A percentile compares a stretch with the other conserved stretches of the same genome.
phyloP scores from a whole-genome alignment of 768 basidiomycete species.

The Astraeus odoratus region DNA sequence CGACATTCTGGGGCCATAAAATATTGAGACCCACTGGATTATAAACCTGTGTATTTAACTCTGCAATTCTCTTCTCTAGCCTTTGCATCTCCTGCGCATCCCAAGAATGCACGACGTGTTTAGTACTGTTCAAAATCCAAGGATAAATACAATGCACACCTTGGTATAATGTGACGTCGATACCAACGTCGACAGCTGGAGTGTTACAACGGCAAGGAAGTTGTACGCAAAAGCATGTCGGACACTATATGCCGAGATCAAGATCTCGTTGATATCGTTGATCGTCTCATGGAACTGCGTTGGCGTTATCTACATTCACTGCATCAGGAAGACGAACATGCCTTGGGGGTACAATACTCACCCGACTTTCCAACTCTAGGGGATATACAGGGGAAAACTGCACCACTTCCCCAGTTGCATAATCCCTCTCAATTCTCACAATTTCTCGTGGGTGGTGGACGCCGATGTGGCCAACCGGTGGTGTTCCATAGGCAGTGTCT shows the following conservation, averaged over 20 bases:
- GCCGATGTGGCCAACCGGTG: slow-evolving; percentile 80
- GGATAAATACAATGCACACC: slow-evolving; percentile 33
- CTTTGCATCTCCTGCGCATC: slow-evolving; percentile 68
- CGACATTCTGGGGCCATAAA: slow-evolving; percentile 76
- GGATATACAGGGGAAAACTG: slow-evolving; percentile 90
- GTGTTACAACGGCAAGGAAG: slow-evolving; percentile 63
- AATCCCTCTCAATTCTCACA: slow-evolving; percentile 88
- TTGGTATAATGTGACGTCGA: slow-evolving; percentile 73
- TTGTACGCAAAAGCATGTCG: slow-evolving; percentile 72
- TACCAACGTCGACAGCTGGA: slow-evolving; percentile 74
- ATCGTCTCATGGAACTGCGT: slow-evolving; percentile 87
- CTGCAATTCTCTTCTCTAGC: slow-evolving; percentile 54
- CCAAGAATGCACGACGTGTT: no score
- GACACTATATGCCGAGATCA: slow-evolving; percentile 83
- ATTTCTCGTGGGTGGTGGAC: slow-evolving; percentile 89
- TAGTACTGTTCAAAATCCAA: no score
- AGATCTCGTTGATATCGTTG: slow-evolving; percentile 81
- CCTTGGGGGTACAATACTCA: slow-evolving; percentile 33
- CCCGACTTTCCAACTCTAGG: slow-evolving; percentile 88
- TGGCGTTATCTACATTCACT: slow-evolving; percentile 64
- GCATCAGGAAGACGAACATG: not conserved
- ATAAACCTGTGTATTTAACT: slow-evolving; percentile 66
- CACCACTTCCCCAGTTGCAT: slow-evolving; percentile 79
- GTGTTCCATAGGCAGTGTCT: slow-evolving; percentile 75
- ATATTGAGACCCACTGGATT: slow-evolving; percentile 86